Evolutionary conservation across 176 grass and related monocot species (phyloP).

Genomic region (Poa annua): DNA sequence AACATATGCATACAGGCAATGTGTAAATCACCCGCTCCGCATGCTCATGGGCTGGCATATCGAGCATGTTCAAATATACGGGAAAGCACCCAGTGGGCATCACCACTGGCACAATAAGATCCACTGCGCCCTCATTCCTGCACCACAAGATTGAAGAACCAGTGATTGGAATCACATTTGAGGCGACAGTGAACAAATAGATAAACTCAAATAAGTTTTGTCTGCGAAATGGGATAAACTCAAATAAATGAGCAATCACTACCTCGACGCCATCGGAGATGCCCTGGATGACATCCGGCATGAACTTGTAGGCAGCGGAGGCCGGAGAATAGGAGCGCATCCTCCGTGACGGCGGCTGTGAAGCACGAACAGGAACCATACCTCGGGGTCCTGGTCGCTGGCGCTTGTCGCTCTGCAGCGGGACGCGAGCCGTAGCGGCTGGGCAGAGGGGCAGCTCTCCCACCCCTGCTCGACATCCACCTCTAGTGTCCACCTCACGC

Average conservation of each 20-base stretch:
- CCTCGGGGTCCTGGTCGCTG: no score
- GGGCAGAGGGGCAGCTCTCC: no score
- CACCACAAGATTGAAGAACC: background rate
- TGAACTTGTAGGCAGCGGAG: conserved; percentile 52
- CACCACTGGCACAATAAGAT: conserved; percentile 89
- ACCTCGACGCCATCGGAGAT: conserved; percentile 76
- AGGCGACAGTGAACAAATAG: background rate
- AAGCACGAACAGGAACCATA: no score
- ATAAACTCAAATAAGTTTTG: background rate
- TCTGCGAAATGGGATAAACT: background rate
- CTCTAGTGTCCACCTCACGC: no score
- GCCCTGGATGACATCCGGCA: conserved; percentile 79
- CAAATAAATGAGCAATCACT: conserved; percentile 24
- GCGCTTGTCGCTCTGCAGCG: no score
- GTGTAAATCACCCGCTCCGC: conserved; percentile 45
- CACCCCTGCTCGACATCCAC: no score
- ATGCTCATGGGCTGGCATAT: conserved; percentile 47
- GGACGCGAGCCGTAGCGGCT: no score
- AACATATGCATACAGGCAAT: conserved; percentile 6
- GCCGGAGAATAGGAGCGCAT: no score
- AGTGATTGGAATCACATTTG: background rate
- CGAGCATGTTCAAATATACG: conserved; percentile 63
- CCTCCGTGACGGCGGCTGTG: no score
- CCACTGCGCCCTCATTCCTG: conserved; percentile 80
- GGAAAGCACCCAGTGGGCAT: conserved; percentile 90